These are phyloP conservation scores for Parascedosporium putredinis DNA, from an alignment of 2,329 filamentous ascomycete genomes.

Conservation along the genomic window DNA sequence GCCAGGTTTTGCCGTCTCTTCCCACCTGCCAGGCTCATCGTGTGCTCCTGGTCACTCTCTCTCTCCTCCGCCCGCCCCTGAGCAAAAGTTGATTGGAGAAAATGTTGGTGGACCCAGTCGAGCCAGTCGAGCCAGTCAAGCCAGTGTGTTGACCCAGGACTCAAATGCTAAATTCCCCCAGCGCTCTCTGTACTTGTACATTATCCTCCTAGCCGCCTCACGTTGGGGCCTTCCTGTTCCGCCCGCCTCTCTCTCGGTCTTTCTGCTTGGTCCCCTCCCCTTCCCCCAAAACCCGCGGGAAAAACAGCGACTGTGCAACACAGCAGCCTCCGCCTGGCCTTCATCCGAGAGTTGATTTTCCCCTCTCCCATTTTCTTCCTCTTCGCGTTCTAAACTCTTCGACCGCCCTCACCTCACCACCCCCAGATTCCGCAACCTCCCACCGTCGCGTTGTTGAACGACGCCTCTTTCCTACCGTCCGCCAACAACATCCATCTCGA, in stretches of 20 bases:
- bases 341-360: conserved; percentile 1
- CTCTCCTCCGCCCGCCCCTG: neutral
- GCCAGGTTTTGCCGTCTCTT: neutral
- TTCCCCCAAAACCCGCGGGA: neutral
- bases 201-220: neutral
- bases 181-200: neutral
- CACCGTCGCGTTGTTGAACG: conserved; percentile 6
- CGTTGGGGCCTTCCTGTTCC: neutral
- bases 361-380: conserved; percentile 6
- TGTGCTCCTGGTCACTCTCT: neutral
- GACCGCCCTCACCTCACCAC: neutral
- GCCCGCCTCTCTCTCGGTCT: neutral
- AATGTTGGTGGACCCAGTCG: too few relatives aligned
- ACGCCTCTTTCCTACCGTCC: neutral
- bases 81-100: too few relatives aligned
- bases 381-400: conserved; percentile 7
- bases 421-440: neutral
- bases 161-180: too few relatives aligned
- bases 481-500: neutral
- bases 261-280: neutral
- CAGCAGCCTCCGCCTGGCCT: neutral
- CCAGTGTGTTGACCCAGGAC: too few relatives aligned
- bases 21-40: neutral
- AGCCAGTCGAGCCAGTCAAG: too few relatives aligned
- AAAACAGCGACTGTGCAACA: conserved; percentile 3